phyloP scores from a whole-genome alignment of 495 filamentous ascomycete genomes.

The Xylaria acuta region DNA sequence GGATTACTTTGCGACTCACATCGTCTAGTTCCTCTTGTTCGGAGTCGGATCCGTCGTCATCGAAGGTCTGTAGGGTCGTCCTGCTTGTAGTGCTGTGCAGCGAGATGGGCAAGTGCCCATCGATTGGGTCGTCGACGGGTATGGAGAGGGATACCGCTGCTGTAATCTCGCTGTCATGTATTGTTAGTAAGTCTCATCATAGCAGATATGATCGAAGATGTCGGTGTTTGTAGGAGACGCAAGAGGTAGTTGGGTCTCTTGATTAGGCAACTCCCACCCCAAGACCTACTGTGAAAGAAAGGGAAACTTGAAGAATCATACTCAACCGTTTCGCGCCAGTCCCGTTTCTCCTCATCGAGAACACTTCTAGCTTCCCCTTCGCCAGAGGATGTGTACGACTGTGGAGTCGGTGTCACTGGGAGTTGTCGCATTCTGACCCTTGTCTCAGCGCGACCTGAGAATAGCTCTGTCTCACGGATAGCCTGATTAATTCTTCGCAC shows the following conservation, averaged over 20 bases:
- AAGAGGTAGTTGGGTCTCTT: neutral
- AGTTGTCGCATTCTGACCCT: neutral
- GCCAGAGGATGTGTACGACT: neutral
- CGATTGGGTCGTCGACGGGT: conserved; percentile 16
- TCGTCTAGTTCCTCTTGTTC: conserved; percentile 26
- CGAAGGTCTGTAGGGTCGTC: conserved; percentile 26
- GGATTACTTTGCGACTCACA: conserved; percentile 24
- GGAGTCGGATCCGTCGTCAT: conserved; percentile 29
- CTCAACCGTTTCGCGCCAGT: conserved; percentile 34
- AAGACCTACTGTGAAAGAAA: neutral
- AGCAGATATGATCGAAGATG: neutral
- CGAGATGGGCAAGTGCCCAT: conserved; percentile 1
- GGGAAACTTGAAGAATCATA: neutral
- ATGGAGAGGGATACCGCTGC: conserved; percentile 27
- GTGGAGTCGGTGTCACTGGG: neutral
- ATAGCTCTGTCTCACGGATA: conserved; percentile 27
- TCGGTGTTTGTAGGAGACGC: neutral
- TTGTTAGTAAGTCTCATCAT: neutral
- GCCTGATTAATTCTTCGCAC: conserved; percentile 30
- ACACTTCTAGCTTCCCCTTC: conserved; percentile 19
- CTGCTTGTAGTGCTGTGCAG: conserved; percentile 21
- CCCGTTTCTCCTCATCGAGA: conserved; percentile 29
- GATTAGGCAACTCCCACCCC: neutral
- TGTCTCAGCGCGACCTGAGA: conserved; percentile 8
- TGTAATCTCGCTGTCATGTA: conserved; percentile 25